Base-by-base conservation (phyloP, 148 eudicot species). In the Amaranthus hypochondriacus region DNA sequence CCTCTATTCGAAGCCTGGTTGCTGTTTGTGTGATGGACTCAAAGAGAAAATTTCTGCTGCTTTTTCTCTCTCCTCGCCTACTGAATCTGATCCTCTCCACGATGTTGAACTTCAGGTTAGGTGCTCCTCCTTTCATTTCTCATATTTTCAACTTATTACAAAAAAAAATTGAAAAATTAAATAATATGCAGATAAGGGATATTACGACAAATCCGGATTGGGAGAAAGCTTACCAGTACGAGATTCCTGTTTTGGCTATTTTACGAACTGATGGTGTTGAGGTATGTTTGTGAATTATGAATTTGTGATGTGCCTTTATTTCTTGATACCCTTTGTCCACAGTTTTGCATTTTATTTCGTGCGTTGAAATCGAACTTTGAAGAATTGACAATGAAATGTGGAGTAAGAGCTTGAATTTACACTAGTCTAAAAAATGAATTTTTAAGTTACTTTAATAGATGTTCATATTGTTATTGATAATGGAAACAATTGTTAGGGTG, bases 11-110 rank as follows among this genome's bases (percentile, higher is more conserved):
- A 93, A 89, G 77, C 97, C 98, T 4, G 95, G 95, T 48, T 93
- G 98, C 75, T 93, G 98, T 83, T 84, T 93, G 79, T 93, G 98
- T 76, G 97, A 93, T 80, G 97, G 95, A 71, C 95, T 91, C 75
- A 91, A 93, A 82, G 91, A 91, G 76, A 93, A 91, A 71, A 88
- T 93, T 5, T 68, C 83, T 54, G 84, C 91, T 54, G 95, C 95
- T 0, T 83, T 91, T 63, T 80, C 86, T 75, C 84, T 89, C 66
- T 83, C 73, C n/a, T 57, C 72, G 0, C 51, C 87, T 4, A 68
- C 74, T 28, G 39, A 28, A 51, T 76, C 81, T 0, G 72, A 81
- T 49, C 66, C 92, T 68, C 88, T 93, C 60, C 77, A 75, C 49
- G 81, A 87, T 60, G 80, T 93, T 52, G 73, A 86, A 14, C 85